These are phyloP conservation scores for Aristolochia contorta DNA, from an alignment of 164 flowering plant species.

Conservation along the genomic window DNA sequence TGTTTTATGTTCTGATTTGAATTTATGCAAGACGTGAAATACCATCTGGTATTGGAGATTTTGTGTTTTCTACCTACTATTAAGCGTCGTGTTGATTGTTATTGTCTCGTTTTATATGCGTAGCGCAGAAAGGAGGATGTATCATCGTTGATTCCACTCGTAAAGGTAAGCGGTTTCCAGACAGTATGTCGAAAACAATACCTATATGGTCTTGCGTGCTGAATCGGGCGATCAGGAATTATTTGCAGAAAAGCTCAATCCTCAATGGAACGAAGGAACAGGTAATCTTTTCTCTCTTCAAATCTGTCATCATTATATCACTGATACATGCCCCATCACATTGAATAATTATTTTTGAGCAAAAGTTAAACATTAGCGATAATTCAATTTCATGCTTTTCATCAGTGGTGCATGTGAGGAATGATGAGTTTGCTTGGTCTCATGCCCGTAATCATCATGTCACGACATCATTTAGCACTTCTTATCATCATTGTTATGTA, in stretches of 20 bases:
- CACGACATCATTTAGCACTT: too few relatives aligned
- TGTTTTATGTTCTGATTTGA: slow-evolving; percentile 32
- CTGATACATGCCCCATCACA: too few relatives aligned
- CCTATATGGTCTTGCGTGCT: slow-evolving; percentile 93
- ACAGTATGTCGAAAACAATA: slow-evolving; percentile 94
- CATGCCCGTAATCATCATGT: too few relatives aligned
- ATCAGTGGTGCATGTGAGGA: too few relatives aligned
- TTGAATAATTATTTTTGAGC: too few relatives aligned
- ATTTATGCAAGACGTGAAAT: not conserved
- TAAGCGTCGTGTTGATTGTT: not conserved
- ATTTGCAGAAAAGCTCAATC: slow-evolving; percentile 1
- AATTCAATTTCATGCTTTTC: too few relatives aligned
- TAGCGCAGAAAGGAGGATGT: slow-evolving; percentile 90
- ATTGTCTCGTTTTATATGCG: slow-evolving; percentile 17
- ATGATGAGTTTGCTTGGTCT: too few relatives aligned
- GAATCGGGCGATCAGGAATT: slow-evolving; percentile 51
- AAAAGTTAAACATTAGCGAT: too few relatives aligned
- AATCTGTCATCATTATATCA: too few relatives aligned
- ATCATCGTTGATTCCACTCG: slow-evolving; percentile 89
- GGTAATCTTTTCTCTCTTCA: too few relatives aligned
- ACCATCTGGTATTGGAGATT: not conserved
- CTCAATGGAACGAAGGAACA: too few relatives aligned
- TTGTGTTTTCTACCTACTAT: not conserved
- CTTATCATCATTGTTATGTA: too few relatives aligned
- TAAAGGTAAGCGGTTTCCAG: slow-evolving; percentile 94